These are phyloP conservation scores for Quercus suber DNA, from an alignment of 306 rosid species.

Conservation along the genomic window DNA sequence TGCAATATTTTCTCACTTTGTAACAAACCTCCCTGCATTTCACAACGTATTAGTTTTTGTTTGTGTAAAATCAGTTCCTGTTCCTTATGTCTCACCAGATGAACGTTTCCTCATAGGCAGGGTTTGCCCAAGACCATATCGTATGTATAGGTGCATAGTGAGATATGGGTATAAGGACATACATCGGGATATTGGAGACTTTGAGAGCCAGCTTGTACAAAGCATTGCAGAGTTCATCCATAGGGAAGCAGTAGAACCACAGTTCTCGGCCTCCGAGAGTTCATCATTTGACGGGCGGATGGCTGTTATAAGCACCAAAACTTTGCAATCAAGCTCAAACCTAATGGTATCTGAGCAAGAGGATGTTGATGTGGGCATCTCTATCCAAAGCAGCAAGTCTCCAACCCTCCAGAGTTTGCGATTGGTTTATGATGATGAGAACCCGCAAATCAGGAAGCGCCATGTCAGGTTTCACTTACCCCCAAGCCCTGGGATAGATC, in stretches of 20 bases:
- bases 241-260: slow-evolving; percentile 81
- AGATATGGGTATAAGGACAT: slow-evolving; percentile 89
- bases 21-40: slow-evolving; percentile 88
- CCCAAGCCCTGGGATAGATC: slow-evolving; percentile 44
- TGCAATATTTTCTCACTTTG: slow-evolving; percentile 85
- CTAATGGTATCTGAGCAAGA: slow-evolving; percentile 46
- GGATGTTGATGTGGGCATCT: slow-evolving; percentile 31
- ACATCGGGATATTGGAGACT: slow-evolving; percentile 73
- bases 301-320: slow-evolving; percentile 76
- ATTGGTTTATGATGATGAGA: slow-evolving; percentile 66
- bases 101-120: slow-evolving; percentile 86
- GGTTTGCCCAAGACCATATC: slow-evolving; percentile 73
- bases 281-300: slow-evolving; percentile 72
- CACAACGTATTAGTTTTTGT: slow-evolving; percentile 80
- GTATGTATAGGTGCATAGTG: slow-evolving; percentile 82
- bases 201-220: slow-evolving; percentile 77
- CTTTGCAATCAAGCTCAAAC: slow-evolving; percentile 39
- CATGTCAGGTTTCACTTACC: slow-evolving; percentile 71
- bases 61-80: slow-evolving; percentile 83
- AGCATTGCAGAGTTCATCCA: slow-evolving; percentile 82
- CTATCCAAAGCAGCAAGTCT: slow-evolving; percentile 66
- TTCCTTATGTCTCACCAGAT: slow-evolving; percentile 79
- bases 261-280: slow-evolving; percentile 50
- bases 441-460: slow-evolving; percentile 51
- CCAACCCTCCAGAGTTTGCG: slow-evolving; percentile 57